Conservation (phyloP, 2,329 filamentous ascomycete species). For the Paradendryphiella salina region DNA sequence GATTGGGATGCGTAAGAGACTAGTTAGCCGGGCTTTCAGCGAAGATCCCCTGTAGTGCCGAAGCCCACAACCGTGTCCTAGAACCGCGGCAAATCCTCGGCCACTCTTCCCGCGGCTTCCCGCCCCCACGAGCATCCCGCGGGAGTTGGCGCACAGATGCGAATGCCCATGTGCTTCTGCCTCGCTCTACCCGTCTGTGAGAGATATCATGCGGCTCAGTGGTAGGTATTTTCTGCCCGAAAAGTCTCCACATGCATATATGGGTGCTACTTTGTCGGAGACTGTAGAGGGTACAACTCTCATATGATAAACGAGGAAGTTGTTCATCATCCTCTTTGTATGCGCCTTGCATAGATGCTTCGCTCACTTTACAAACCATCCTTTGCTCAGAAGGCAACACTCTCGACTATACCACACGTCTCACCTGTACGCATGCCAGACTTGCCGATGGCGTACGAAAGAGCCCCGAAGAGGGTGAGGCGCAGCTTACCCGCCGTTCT, state of each 20-base stretch:
- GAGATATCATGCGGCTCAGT: neutral
- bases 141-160: neutral
- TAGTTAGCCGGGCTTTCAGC: neutral
- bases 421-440: slow-evolving; percentile 8
- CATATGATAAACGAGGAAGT: neutral
- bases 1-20: slow-evolving; percentile 2
- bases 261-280: neutral
- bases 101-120: neutral
- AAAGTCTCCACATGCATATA: neutral
- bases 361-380: slow-evolving; percentile 5
- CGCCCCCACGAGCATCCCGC: neutral
- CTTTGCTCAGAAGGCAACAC: neutral
- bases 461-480: slow-evolving; percentile 18
- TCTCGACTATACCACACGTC: slow-evolving; percentile 6
- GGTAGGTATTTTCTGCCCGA: neutral
- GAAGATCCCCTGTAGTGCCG: neutral
- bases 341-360: slow-evolving; percentile 8
- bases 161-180: neutral
- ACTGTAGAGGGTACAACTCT: neutral
- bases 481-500: slow-evolving; percentile 42
- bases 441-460: slow-evolving; percentile 15
- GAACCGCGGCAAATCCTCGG: slow-evolving; percentile 1
- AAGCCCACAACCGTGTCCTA: neutral
- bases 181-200: neutral
- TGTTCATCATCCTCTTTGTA: neutral